phyloP scores from a whole-genome alignment of 1,284 basidiomycete genomes.

The Apiotrichum mycotoxinovorans region DNA sequence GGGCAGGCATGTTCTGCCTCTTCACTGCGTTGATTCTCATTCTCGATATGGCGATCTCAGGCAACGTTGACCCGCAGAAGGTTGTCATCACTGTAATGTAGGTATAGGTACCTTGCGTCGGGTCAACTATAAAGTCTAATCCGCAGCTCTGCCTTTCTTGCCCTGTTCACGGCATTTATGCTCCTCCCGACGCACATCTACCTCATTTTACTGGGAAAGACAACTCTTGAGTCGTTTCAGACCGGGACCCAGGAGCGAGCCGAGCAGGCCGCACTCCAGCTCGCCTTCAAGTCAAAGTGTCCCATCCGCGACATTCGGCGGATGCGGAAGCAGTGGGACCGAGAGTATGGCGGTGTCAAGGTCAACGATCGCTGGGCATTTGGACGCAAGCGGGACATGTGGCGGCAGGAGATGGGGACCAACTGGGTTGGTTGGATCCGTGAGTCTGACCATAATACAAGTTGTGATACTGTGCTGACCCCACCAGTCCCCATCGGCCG shows the following conservation, averaged over 20 bases:
- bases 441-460: slow-evolving; percentile 32
- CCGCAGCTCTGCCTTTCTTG: slow-evolving; percentile 38
- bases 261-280: slow-evolving; percentile 34
- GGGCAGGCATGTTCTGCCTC: slow-evolving; percentile 39
- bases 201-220: slow-evolving; percentile 36
- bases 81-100: slow-evolving; percentile 41
- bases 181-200: slow-evolving; percentile 40
- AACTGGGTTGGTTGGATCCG: slow-evolving; percentile 41
- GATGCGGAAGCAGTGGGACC: slow-evolving; percentile 31
- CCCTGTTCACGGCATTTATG: slow-evolving; percentile 34
- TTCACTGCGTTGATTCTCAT: slow-evolving; percentile 37
- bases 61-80: slow-evolving; percentile 38
- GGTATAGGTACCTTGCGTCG: slow-evolving; percentile 17
- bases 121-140: slow-evolving; percentile 8
- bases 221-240: slow-evolving; percentile 44
- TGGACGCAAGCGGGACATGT: slow-evolving; percentile 31
- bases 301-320: background rate
- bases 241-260: slow-evolving; percentile 36
- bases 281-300: background rate
- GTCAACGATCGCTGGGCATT: slow-evolving; percentile 44
- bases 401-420: slow-evolving; percentile 45
- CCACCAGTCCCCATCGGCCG: slow-evolving; percentile 43
- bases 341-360: slow-evolving; percentile 41
- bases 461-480: background rate
- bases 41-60: slow-evolving; percentile 20